Percentiles rank a stretch among this genome's conserved stretches.
Evolutionary conservation across 768 basidiomycete species (phyloP).

Genomic region (Kwoniella shandongensis): DNA sequence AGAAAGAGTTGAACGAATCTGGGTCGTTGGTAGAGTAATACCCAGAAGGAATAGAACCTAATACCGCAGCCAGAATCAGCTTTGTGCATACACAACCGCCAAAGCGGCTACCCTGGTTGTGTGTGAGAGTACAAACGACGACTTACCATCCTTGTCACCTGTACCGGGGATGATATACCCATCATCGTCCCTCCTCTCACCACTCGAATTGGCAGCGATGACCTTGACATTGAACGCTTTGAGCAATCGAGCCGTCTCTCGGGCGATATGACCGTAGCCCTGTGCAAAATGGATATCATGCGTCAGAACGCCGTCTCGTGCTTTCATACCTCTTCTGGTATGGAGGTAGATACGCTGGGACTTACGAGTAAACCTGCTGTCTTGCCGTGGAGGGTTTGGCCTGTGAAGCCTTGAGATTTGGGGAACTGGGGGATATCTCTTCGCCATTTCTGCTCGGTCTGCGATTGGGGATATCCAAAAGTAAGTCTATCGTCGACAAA

Average conservation of each 20-base stretch:
- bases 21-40: conserved; percentile 47
- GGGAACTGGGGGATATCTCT: conserved; percentile 20
- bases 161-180: conserved; percentile 52
- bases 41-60: conserved; percentile 45
- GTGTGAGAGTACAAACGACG: not conserved
- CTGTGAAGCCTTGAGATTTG: conserved; percentile 7
- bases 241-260: conserved; percentile 51
- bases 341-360: no score
- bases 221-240: conserved; percentile 45
- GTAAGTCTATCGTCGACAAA: not conserved
- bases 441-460: conserved; percentile 15
- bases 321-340: not conserved
- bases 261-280: conserved; percentile 52
- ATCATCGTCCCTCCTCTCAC: conserved; percentile 39
- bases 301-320: not conserved
- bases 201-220: conserved; percentile 52
- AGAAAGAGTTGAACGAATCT: conserved; percentile 46
- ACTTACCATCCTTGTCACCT: conserved; percentile 50
- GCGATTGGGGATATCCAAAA: not conserved
- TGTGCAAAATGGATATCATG: conserved; percentile 2
- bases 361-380: conserved; percentile 51
- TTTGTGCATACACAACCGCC: no score
- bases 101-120: no score
- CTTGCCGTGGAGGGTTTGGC: conserved; percentile 40
- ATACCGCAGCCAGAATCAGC: not conserved